Percentiles rank a stretch among this genome's conserved stretches.
phyloP scores from a whole-genome alignment of 257 asterid species.

The Petunia secreta region DNA sequence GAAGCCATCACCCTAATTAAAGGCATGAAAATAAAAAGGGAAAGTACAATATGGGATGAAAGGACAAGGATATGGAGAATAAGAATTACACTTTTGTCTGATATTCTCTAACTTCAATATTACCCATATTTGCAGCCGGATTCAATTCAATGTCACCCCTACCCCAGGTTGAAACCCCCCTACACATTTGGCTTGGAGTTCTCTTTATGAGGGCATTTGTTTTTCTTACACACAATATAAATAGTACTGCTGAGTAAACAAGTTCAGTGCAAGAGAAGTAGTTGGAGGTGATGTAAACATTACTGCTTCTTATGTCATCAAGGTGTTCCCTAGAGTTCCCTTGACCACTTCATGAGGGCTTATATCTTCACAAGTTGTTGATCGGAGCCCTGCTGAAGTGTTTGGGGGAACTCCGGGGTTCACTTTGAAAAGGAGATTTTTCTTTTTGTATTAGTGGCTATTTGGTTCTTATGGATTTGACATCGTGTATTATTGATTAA shows the following conservation, averaged over 20 bases:
- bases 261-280: too few relatives aligned
- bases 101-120: constrained; percentile 24
- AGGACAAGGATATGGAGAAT: neutral
- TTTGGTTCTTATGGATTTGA: too few relatives aligned
- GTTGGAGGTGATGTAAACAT: neutral
- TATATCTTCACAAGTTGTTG: too few relatives aligned
- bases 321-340: neutral
- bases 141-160: neutral
- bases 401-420: constrained; percentile 37
- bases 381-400: constrained; percentile 26
- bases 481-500: too few relatives aligned
- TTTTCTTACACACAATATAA: neutral
- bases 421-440: neutral
- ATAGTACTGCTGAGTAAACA: neutral
- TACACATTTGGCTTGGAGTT: neutral
- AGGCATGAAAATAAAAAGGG: neutral
- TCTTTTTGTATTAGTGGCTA: too few relatives aligned
- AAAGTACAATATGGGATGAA: neutral
- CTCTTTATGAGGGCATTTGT: too few relatives aligned
- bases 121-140: constrained; percentile 1
- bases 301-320: too few relatives aligned
- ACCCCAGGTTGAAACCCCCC: neutral
- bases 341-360: neutral
- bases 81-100: neutral
- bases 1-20: neutral